Evolutionary conservation across 371 early-diverging fungal genomes (phyloP).

Genomic region (Apophysomyces ossiformis): DNA sequence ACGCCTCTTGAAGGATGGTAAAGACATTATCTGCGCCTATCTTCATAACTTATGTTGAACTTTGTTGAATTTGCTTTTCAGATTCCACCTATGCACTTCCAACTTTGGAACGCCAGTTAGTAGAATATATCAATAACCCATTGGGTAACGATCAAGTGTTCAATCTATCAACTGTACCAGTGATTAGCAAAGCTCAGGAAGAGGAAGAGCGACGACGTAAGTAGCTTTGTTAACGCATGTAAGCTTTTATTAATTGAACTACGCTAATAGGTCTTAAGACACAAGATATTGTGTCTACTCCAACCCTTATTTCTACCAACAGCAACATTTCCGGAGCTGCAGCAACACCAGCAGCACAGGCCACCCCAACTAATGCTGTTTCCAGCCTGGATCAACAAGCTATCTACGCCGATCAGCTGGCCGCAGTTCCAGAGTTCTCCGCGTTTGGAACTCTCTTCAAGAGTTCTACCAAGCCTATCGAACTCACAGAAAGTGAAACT

Average conservation of each 20-base stretch:
- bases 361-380: conserved; percentile 24
- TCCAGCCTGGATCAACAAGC: conserved; percentile 70
- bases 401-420: conserved; percentile 75
- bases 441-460: conserved; percentile 87
- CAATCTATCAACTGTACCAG: conserved; percentile 80
- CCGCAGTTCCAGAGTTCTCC: conserved; percentile 82
- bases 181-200: conserved; percentile 84
- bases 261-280: conserved; percentile 25
- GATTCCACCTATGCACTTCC: conserved; percentile 87
- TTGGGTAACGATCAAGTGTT: conserved; percentile 70
- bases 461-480: conserved; percentile 75
- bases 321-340: conserved; percentile 27
- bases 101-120: conserved; percentile 85
- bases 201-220: conserved; percentile 61
- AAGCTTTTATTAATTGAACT: not conserved
- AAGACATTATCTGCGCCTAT: not conserved
- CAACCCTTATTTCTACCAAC: conserved; percentile 34
- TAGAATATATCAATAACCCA: conserved; percentile 78
- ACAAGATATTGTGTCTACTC: conserved; percentile 36
- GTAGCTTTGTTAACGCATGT: conserved; percentile 8
- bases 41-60: not conserved
- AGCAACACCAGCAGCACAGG: conserved; percentile 28
- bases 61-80: conserved; percentile 22
- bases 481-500: conserved; percentile 93
- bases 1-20: conserved; percentile 70